Evolutionary conservation across 345 rosid species (phyloP).

Genomic region (Litchi chinensis): DNA sequence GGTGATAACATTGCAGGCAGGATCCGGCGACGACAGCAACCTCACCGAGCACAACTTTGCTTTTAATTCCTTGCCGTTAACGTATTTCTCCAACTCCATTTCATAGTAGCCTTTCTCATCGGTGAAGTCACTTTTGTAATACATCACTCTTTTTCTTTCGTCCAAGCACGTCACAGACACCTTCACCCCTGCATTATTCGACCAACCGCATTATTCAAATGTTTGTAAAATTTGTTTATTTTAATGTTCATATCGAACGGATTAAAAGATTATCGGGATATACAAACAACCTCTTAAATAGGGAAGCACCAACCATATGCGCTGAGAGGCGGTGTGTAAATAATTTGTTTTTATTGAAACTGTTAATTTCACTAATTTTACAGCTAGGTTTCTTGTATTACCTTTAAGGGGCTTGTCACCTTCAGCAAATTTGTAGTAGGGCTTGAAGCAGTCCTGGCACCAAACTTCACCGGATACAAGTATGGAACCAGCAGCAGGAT

Average conservation of each 20-base stretch:
- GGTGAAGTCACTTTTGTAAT: conserved; percentile 63
- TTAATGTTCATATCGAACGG: too few relatives aligned
- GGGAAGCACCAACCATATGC: too few relatives aligned
- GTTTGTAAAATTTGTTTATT: too few relatives aligned
- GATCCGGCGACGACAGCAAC: conserved; percentile 67
- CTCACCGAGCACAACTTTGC: conserved; percentile 55
- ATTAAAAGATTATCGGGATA: too few relatives aligned
- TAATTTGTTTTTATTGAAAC: not conserved
- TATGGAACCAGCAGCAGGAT: conserved; percentile 31
- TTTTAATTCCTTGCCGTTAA: conserved; percentile 49
- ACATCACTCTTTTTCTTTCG: conserved; percentile 58
- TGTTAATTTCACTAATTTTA: too few relatives aligned
- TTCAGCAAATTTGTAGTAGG: conserved; percentile 56
- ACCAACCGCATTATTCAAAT: not conserved
- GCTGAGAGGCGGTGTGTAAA: too few relatives aligned
- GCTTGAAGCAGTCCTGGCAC: conserved; percentile 81
- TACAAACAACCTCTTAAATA: too few relatives aligned
- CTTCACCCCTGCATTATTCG: conserved; percentile 43
- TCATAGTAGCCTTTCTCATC: conserved; percentile 63
- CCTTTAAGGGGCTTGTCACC: conserved; percentile 76
- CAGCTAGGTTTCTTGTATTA: not conserved
- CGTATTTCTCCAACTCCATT: conserved; percentile 41
- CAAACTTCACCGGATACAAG: conserved; percentile 67
- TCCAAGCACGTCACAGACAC: conserved; percentile 75
- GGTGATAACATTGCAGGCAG: conserved; percentile 59